A percentile compares a stretch with the other conserved stretches of the same genome.
phyloP scores from a whole-genome alignment of 495 filamentous ascomycete species.

The Niebla homalea region DNA sequence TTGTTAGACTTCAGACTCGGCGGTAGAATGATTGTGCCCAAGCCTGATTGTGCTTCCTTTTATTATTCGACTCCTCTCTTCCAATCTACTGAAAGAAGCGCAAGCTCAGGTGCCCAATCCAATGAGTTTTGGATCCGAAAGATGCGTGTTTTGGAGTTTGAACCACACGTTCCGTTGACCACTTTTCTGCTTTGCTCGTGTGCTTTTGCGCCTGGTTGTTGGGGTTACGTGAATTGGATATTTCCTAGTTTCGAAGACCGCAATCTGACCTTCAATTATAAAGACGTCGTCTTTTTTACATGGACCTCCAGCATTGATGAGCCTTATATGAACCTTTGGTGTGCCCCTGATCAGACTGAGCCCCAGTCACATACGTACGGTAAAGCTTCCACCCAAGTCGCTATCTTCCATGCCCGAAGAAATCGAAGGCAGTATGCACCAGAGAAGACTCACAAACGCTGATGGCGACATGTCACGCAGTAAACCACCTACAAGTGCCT shows the following conservation, averaged over 20 bases:
- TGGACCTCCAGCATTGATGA: slow-evolving; percentile 4
- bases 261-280: slow-evolving; percentile 17
- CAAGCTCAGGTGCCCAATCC: too few relatives aligned
- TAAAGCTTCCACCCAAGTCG: not conserved
- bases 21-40: too few relatives aligned
- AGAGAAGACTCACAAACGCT: not conserved
- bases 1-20: too few relatives aligned
- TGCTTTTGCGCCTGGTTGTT: not conserved
- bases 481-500: slow-evolving; percentile 3
- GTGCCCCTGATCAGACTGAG: not conserved
- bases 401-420: not conserved
- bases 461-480: not conserved
- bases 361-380: not conserved
- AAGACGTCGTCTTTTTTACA: slow-evolving; percentile 13
- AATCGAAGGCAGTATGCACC: not conserved
- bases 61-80: too few relatives aligned
- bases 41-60: too few relatives aligned
- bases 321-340: slow-evolving; percentile 10
- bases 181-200: not conserved
- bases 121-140: too few relatives aligned
- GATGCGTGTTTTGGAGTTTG: too few relatives aligned
- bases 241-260: not conserved
- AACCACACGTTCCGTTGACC: too few relatives aligned
- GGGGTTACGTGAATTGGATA: slow-evolving; percentile 6
- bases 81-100: too few relatives aligned